Percentiles rank a stretch among this genome's conserved stretches.
These are phyloP conservation scores for Alternaria metachromatica DNA, from an alignment of 2,329 filamentous ascomycete species.

Conservation along the genomic window DNA sequence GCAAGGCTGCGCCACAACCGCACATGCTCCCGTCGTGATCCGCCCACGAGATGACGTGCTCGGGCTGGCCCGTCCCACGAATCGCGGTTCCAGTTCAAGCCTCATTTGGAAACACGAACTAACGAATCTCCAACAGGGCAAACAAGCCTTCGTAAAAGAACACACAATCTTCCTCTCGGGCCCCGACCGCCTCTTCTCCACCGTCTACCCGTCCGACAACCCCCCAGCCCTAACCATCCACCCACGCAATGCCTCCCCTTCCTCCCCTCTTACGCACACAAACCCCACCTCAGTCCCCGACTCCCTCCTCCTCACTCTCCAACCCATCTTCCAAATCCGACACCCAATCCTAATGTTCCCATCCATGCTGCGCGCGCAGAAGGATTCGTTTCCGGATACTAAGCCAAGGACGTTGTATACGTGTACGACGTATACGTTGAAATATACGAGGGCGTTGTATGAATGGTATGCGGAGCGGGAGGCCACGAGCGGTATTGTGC, in stretches of 20 bases:
- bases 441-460: conserved; percentile 4
- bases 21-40: conserved; percentile 3
- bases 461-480: conserved; percentile 19
- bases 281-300: conserved; percentile 23
- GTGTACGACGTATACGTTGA: neutral
- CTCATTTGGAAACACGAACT: too few species aligned
- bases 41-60: conserved; percentile 13
- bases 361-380: conserved; percentile 16
- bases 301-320: conserved; percentile 15
- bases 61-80: neutral
- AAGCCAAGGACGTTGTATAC: neutral
- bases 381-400: neutral
- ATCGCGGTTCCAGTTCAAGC: too few species aligned
- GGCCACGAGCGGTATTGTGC: neutral
- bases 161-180: conserved; percentile 12
- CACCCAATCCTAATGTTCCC: conserved; percentile 25
- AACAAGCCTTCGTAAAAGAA: conserved; percentile 22
- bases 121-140: conserved; percentile 4
- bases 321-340: conserved; percentile 26
- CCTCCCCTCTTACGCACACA: conserved; percentile 3
- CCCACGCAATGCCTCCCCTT: conserved; percentile 1
- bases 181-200: conserved; percentile 16
- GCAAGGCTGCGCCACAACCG: neutral
- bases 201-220: conserved; percentile 3
- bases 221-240: conserved; percentile 1